Conservation (phyloP, 73 alveolate genomes). For the Urostyla sp. region DNA sequence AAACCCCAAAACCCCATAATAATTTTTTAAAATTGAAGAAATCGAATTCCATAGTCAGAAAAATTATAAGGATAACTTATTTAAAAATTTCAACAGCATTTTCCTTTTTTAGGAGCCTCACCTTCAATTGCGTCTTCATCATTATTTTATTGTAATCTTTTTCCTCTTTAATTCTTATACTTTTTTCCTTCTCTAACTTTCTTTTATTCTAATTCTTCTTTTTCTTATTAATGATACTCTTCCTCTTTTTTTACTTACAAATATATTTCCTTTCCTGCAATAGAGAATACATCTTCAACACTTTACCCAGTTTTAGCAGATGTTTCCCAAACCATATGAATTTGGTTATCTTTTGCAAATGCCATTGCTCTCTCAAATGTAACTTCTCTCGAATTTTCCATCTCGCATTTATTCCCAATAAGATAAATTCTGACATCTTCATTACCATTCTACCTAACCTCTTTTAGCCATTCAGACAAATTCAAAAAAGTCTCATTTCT, state of each 20-base stretch:
- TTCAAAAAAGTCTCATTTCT: constrained; percentile 67
- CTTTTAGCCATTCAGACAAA: constrained; percentile 71
- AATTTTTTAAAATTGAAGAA: too few relatives aligned
- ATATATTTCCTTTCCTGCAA: constrained; percentile 46
- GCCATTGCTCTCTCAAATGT: constrained; percentile 57
- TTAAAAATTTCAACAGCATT: too few relatives aligned
- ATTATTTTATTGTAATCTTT: background rate
- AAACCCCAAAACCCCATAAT: constrained; percentile 32
- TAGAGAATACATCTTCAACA: constrained; percentile 52
- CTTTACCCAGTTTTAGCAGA: constrained; percentile 65
- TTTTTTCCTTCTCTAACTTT: background rate
- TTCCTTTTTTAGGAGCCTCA: too few relatives aligned
- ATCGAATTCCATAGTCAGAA: too few relatives aligned
- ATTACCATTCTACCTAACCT: constrained; percentile 2
- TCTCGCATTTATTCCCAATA: constrained; percentile 58
- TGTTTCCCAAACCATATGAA: constrained; percentile 61
- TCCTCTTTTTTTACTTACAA: background rate
- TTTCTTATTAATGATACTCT: too few relatives aligned
- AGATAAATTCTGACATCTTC: constrained; percentile 30
- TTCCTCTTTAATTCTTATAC: constrained; percentile 3
- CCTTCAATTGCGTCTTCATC: too few relatives aligned
- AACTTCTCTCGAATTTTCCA: constrained; percentile 55
- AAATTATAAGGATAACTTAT: too few relatives aligned
- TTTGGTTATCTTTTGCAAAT: constrained; percentile 34
- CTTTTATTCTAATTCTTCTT: constrained; percentile 49